phyloP scores from a whole-genome alignment of 1,284 basidiomycete species.

The Trichosporon sp. region DNA sequence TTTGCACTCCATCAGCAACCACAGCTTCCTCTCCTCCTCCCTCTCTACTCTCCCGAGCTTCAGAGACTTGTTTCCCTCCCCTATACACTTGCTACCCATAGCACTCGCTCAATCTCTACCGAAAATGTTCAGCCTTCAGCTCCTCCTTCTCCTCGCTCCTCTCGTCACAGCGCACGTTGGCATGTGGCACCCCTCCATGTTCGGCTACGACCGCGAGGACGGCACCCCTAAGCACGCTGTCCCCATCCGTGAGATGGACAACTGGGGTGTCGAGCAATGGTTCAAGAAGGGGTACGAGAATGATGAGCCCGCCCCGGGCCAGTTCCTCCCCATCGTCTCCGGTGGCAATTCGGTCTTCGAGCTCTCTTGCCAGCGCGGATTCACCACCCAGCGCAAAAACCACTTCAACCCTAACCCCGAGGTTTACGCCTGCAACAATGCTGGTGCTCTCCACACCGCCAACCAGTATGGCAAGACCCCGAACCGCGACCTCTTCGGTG shows the following conservation, averaged over 20 bases:
- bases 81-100: not conserved
- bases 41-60: not conserved
- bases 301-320: slow-evolving; percentile 3
- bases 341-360: slow-evolving; percentile 23
- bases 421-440: slow-evolving; percentile 9
- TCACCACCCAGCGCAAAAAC: slow-evolving; percentile 21
- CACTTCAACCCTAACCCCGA: not conserved
- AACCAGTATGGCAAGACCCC: slow-evolving; percentile 20
- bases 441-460: slow-evolving; percentile 19
- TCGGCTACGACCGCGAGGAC: slow-evolving; percentile 17
- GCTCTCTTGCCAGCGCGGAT: slow-evolving; percentile 27
- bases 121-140: slow-evolving; percentile 6
- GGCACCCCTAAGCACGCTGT: slow-evolving; percentile 8
- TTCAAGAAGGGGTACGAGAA: slow-evolving; percentile 17
- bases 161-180: slow-evolving; percentile 13
- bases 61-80: not conserved
- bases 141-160: slow-evolving; percentile 3
- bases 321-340: slow-evolving; percentile 22
- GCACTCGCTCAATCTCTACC: not conserved
- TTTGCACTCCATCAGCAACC: slow-evolving; percentile 12
- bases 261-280: slow-evolving; percentile 24
- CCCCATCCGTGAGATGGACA: slow-evolving; percentile 19
- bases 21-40: not conserved
- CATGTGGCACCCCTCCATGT: slow-evolving; percentile 18
- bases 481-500: slow-evolving; percentile 26